Base-by-base conservation (phyloP, 495 filamentous ascomycete species). In the Ascobolus immersus region DNA sequence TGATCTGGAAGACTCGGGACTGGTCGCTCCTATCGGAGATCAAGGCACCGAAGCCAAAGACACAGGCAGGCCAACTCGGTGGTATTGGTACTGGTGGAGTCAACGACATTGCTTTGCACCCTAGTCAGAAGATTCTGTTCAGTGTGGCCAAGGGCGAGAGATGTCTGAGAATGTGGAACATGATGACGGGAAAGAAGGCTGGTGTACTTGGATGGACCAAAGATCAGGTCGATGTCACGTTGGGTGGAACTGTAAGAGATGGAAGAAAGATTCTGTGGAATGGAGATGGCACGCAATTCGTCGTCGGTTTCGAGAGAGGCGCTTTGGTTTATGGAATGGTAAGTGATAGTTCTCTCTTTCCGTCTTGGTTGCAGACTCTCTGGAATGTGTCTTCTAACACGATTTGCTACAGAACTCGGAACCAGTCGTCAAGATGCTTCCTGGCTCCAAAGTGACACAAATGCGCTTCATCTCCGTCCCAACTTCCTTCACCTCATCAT, bases 151-250 rank as follows among this genome's bases (percentile, higher is more conserved):
- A 70, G 39, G 81, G 81, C 25, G 89, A 94, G 58, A 64, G 67
- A 34, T 80, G 69, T 44, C 81, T 99, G 75, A 58, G 86, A 40
- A 56, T 94, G 39, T 99, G 86, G 86, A 94, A 99, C 45, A 47
- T 99, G 32, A 78, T 92, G 44, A 94, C 86, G 18, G 89, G 82
- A 3, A 89, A 80, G 59, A 93, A 90, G 52, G 79, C 79, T 12
- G 77, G 80, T 12, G 82, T 91, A 28, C 52, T 94, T 44, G 84
- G 74, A 45, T 93, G 94, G 43, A 63, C 58, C 40, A 58, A 61
- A 37, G 64, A 70, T 1, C 34, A 33, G 8, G 36, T 50, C 21
- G 47, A 42, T 2, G 20, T 28, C 17, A 28, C 17, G 9, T 45
- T 50, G 33, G 28, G 28, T 31, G 28, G 28, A 31, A 4, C 4